Evolutionary conservation across 169 alveolate species (phyloP), one percentile per base, ranked within the genome.

Genomic region (Hepatocystis sp.): DNA sequence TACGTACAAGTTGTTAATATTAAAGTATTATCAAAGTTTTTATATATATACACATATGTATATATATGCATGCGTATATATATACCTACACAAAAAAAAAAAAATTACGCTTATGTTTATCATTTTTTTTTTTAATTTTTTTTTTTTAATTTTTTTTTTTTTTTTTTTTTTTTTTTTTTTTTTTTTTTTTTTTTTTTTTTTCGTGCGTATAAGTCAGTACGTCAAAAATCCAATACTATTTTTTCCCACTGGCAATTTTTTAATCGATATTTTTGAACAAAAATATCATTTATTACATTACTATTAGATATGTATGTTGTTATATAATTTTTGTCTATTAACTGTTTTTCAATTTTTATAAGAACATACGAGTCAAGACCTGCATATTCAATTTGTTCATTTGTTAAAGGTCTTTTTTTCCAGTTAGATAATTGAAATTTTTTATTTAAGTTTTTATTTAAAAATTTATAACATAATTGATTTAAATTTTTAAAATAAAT

Each of bases 321-420:
- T 25, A 40, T n/a, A 78, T 28, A 78, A 61, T 63, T 63, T 1
- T 52, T 34, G 23, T 61, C 84, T 36, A 61, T 49, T 17, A 78
- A 53, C 27, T 19, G 39, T 49, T 52, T 42, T 53, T 90, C 93
- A 19, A 90, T 40, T 30, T 42, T 36, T 52, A 90, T 84, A 39
- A 90, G 92, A n/a, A 92, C 84, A 25, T 88, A 90, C 27, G 98
- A 95, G 67, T 96, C 98, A 17, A 92, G 46, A 10, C 96, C 95
- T 5, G 96, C 97, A 90, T 96, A 96, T 61, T 88, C 95, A 4
- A 86, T 13, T 86, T 96, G 96, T 27, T 95, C 81, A 58, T 61
- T 32, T 51, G 95, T 68, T 27, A 96, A 90, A 17, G 98, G 98
- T 51, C 97, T 91, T 66, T 84, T 84, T 52, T 94, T 95, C 97